Evolutionary conservation across 306 rosid species (phyloP).

Genomic region (Phaseolus lunatus): DNA sequence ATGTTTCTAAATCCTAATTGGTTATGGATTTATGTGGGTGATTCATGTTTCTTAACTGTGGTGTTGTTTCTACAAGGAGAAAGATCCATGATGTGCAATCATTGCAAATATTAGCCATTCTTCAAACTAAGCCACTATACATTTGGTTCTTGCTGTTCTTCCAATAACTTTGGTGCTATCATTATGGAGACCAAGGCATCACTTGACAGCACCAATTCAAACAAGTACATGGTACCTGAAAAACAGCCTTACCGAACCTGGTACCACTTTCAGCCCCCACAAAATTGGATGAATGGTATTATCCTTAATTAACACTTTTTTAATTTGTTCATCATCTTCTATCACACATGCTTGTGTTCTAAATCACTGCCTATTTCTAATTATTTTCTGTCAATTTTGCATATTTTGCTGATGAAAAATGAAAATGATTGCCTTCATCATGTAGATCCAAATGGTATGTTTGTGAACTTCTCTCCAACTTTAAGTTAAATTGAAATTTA

Average conservation of each 20-base stretch:
- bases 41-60: not conserved
- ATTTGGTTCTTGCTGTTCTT: not conserved
- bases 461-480: not conserved
- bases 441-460: slow-evolving; percentile 68
- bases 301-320: not conserved
- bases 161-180: not conserved
- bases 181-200: slow-evolving; percentile 29
- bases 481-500: not conserved
- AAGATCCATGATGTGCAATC: not conserved
- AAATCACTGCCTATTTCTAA: slow-evolving; percentile 32
- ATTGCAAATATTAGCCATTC: not conserved
- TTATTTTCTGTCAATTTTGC: slow-evolving; percentile 31
- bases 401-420: slow-evolving; percentile 46
- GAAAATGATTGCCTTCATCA: slow-evolving; percentile 38
- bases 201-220: not conserved
- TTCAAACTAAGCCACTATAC: not conserved
- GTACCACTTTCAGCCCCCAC: slow-evolving; percentile 56
- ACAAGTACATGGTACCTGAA: not conserved
- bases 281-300: slow-evolving; percentile 64
- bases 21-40: not conserved
- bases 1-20: not conserved
- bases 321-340: not conserved
- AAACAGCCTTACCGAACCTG: slow-evolving; percentile 55
- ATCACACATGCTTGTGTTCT: not conserved
- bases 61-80: not conserved